These are phyloP conservation scores for Boletus rubescentipes DNA, from an alignment of 768 basidiomycete genomes.

Conservation along the genomic window DNA sequence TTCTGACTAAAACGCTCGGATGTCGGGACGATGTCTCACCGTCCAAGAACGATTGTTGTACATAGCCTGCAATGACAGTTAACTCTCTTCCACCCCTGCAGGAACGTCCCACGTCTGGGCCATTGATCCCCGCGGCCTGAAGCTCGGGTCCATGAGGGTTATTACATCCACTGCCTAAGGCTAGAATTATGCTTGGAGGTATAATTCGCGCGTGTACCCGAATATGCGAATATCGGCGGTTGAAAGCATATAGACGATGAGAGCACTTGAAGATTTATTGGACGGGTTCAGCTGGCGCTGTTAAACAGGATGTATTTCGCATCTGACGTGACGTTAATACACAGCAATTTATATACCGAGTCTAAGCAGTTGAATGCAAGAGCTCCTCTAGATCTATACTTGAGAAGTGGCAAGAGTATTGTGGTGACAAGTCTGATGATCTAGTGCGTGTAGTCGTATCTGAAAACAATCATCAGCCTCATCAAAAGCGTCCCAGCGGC, in stretches of 20 bases:
- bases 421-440: constrained; percentile 19
- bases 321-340: neutral
- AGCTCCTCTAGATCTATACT: neutral
- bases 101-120: neutral
- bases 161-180: too few relatives aligned
- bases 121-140: neutral
- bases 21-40: neutral
- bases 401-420: neutral
- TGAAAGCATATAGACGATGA: neutral
- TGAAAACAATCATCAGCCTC: constrained; percentile 24
- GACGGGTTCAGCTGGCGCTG: neutral
- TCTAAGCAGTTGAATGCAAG: constrained; percentile 15
- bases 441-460: constrained; percentile 51
- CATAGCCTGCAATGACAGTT: neutral
- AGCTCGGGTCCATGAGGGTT: neutral
- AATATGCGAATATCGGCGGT: neutral
- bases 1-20: constrained; percentile 33
- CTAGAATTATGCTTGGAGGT: too few relatives aligned
- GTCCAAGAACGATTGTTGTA: constrained; percentile 1
- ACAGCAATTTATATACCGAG: neutral
- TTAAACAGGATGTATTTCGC: constrained; percentile 7
- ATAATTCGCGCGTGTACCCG: neutral
- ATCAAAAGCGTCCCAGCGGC: neutral
- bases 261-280: neutral
- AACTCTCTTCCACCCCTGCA: neutral